These are phyloP conservation scores for Diaporthe eres DNA, from an alignment of 2,329 filamentous ascomycete species.

Conservation along the genomic window DNA sequence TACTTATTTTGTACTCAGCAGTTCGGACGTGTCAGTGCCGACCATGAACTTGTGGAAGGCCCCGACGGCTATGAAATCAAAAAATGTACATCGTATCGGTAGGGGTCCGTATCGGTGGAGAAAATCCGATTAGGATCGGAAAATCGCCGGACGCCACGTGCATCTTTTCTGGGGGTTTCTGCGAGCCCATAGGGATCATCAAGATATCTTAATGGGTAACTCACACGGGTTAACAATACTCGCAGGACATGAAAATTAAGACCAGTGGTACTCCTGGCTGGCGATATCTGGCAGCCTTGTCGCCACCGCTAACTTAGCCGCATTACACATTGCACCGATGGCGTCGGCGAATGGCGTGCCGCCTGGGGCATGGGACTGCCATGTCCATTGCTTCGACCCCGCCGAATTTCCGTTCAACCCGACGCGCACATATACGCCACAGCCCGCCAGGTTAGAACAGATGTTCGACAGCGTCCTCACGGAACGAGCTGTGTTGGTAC, in stretches of 20 bases:
- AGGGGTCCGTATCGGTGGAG: not conserved
- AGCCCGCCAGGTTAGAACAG: not conserved
- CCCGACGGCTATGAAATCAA: too few relatives aligned
- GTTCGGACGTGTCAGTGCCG: too few relatives aligned
- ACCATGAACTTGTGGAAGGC: too few relatives aligned
- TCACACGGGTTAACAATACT: not conserved
- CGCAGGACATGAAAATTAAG: too few relatives aligned
- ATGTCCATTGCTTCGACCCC: conserved; percentile 7
- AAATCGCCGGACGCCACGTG: not conserved
- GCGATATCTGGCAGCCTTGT: not conserved
- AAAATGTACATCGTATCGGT: not conserved
- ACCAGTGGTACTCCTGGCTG: not conserved
- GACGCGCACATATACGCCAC: not conserved
- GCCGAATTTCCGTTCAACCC: not conserved
- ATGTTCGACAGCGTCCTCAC: conserved; percentile 7
- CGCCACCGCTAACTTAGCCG: not conserved
- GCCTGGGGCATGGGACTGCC: not conserved
- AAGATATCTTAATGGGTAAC: not conserved
- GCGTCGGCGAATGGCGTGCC: not conserved
- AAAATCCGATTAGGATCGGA: not conserved
- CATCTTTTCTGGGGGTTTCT: not conserved
- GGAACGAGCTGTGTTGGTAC: not conserved
- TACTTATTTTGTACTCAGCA: not conserved
- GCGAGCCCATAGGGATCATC: not conserved
- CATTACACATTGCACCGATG: not conserved